phyloP scores from a whole-genome alignment of 2,329 filamentous ascomycete species.

The Penicillium sp. region DNA sequence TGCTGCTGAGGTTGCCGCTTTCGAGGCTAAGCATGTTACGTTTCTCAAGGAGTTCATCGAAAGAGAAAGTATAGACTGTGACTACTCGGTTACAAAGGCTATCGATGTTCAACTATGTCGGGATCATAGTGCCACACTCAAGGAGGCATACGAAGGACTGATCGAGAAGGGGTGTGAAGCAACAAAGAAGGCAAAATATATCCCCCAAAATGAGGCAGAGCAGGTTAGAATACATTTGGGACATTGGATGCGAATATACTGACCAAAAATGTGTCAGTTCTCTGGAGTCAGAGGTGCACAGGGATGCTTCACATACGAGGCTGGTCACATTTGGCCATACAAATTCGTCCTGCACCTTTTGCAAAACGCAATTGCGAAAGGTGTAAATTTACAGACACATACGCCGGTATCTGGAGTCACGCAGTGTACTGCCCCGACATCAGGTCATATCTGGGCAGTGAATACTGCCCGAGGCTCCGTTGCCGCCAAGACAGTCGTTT shows the following conservation, averaged over 20 bases:
- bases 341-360: constrained; percentile 69
- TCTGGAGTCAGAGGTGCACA: constrained; percentile 34
- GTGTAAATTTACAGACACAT: constrained; percentile 47
- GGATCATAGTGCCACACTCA: constrained; percentile 25
- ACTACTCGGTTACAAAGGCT: constrained; percentile 33
- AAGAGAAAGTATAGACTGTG: constrained; percentile 38
- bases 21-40: constrained; percentile 36
- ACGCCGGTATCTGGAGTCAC: constrained; percentile 38
- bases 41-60: constrained; percentile 35
- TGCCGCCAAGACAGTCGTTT: constrained; percentile 54
- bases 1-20: constrained; percentile 33
- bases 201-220: constrained; percentile 21
- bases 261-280: constrained; percentile 13
- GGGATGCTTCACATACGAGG: constrained; percentile 28
- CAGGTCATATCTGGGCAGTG: constrained; percentile 47
- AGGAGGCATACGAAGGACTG: constrained; percentile 25
- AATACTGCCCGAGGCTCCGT: constrained; percentile 62
- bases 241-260: background rate
- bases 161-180: constrained; percentile 20
- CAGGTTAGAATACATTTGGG: constrained; percentile 7
- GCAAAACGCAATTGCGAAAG: constrained; percentile 46
- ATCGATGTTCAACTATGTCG: constrained; percentile 34
- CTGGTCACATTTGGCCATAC: constrained; percentile 52
- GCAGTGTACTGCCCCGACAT: constrained; percentile 10
- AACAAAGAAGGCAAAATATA: constrained; percentile 23